A percentile compares a stretch with the other conserved stretches of the same genome.
These are phyloP conservation scores for Rubia yunnanensis DNA, from an alignment of 257 asterid species.

Conservation along the genomic window DNA sequence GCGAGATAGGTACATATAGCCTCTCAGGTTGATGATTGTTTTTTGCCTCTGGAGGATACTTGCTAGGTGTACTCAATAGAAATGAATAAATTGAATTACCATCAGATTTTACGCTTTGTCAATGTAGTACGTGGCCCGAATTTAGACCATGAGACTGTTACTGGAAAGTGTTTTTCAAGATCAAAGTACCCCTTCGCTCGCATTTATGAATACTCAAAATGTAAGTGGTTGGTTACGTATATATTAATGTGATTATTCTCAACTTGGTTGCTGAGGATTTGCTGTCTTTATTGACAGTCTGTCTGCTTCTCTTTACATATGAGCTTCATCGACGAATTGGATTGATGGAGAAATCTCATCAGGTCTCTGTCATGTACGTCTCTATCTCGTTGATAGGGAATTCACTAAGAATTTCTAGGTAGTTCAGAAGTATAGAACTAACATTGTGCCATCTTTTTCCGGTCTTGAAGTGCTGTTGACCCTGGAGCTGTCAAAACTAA, in stretches of 20 bases:
- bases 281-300: constrained; percentile 39
- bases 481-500: constrained; percentile 87
- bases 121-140: constrained; percentile 40
- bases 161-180: constrained; percentile 43
- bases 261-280: constrained; percentile 19
- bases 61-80: neutral
- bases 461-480: constrained; percentile 55
- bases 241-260: constrained; percentile 9
- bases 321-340: constrained; percentile 72
- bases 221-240: constrained; percentile 32
- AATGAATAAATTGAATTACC: neutral
- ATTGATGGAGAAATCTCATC: constrained; percentile 38
- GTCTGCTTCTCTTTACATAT: constrained; percentile 65
- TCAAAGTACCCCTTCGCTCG: constrained; percentile 52
- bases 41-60: neutral
- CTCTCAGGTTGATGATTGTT: neutral
- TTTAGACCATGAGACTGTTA: constrained; percentile 41
- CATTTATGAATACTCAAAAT: constrained; percentile 76
- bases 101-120: neutral
- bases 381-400: neutral
- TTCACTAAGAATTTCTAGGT: neutral
- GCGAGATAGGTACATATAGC: neutral
- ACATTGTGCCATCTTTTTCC: neutral
- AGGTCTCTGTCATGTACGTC: constrained; percentile 59
- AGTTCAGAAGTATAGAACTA: neutral